Percentiles rank a stretch among this genome's conserved stretches.
phyloP scores from a whole-genome alignment of 2,329 filamentous ascomycete species.

The Xylariaceae sp. region DNA sequence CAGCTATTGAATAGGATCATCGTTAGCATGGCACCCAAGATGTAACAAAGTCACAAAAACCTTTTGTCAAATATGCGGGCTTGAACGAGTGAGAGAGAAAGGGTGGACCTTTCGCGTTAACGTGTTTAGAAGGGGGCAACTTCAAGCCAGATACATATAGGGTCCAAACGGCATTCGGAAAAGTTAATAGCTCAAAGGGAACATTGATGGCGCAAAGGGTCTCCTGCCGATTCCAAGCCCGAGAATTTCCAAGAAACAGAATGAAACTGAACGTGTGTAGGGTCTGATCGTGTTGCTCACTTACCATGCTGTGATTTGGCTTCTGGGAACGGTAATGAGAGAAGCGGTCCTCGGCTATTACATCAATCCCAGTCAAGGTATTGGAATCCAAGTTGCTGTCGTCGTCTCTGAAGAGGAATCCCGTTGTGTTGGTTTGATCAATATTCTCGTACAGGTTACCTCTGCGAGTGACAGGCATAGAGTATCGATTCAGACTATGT shows the following conservation, averaged over 20 bases:
- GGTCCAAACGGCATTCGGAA: background rate
- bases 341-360: constrained; percentile 71
- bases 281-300: constrained; percentile 20
- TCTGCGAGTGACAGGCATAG: constrained; percentile 78
- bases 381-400: constrained; percentile 59
- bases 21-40: constrained; percentile 33
- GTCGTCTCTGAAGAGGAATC: constrained; percentile 81
- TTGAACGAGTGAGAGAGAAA: background rate
- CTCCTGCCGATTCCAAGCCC: background rate
- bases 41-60: constrained; percentile 4
- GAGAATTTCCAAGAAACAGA: background rate
- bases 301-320: constrained; percentile 43
- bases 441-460: constrained; percentile 65
- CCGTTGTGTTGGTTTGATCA: constrained; percentile 78
- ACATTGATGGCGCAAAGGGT: background rate
- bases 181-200: background rate
- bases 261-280: background rate
- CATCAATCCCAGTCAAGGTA: constrained; percentile 64
- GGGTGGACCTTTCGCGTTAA: background rate
- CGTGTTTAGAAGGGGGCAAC: no score
- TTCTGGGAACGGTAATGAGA: constrained; percentile 72
- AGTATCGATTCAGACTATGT: constrained; percentile 77
- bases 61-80: no score
- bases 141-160: no score
- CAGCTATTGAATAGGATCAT: constrained; percentile 48